These are phyloP conservation scores for Solanum medicagineum DNA, from an alignment of 257 asterid genomes.

Conservation along the genomic window DNA sequence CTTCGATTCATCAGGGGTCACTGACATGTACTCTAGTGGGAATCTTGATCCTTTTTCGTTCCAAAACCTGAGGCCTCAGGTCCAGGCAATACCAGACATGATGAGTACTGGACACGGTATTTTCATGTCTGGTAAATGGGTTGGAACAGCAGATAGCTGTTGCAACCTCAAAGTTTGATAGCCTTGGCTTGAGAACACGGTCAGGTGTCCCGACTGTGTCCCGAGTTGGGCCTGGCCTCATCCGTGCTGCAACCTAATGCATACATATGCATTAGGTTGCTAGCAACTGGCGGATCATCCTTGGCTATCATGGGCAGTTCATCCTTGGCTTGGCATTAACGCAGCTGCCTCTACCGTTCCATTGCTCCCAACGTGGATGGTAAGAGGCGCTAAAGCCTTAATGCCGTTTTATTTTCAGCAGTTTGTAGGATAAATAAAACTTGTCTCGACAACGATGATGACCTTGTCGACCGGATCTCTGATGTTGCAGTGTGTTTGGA, in stretches of 20 bases:
- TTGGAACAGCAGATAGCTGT: slow-evolving; percentile 22
- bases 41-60: slow-evolving; percentile 24
- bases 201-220: slow-evolving; percentile 1
- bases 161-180: slow-evolving; percentile 38
- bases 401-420: slow-evolving; percentile 8
- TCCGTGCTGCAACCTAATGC: slow-evolving; percentile 19
- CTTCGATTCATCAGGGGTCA: slow-evolving; percentile 21
- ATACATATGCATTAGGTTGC: slow-evolving; percentile 25
- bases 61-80: slow-evolving; percentile 11
- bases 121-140: slow-evolving; percentile 26
- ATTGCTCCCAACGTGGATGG: neutral
- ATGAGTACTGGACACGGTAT: slow-evolving; percentile 26
- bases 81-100: slow-evolving; percentile 20
- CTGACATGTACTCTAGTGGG: slow-evolving; percentile 18
- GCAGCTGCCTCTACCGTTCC: slow-evolving; percentile 1
- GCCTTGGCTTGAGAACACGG: neutral
- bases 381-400: slow-evolving; percentile 8
- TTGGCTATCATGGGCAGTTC: slow-evolving; percentile 41
- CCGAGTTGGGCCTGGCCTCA: slow-evolving; percentile 7
- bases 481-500: neutral
- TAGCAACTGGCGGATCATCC: slow-evolving; percentile 50
- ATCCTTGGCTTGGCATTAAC: slow-evolving; percentile 48
- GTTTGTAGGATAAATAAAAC: neutral
- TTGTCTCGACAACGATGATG: neutral
- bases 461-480: neutral